These are phyloP conservation scores for Aspergillus proliferans DNA, from an alignment of 2,329 filamentous ascomycete genomes.

Conservation along the genomic window DNA sequence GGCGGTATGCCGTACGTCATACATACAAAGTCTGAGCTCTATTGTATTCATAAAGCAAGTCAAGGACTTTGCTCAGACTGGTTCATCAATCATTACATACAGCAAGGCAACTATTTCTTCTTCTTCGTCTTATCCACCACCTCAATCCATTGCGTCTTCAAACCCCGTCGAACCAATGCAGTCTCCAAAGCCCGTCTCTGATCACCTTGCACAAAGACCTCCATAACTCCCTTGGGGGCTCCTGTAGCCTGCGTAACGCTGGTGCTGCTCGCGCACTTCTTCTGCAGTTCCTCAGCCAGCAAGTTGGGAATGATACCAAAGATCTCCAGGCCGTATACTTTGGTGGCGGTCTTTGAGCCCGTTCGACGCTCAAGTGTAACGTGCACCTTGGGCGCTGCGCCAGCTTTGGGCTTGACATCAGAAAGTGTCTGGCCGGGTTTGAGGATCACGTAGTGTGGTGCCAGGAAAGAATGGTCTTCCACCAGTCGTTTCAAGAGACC, in stretches of 20 bases:
- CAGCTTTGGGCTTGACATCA: slow-evolving; percentile 55
- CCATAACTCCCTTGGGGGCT: slow-evolving; percentile 58
- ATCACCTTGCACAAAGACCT: slow-evolving; percentile 62
- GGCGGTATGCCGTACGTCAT: too few species aligned
- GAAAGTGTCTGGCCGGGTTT: slow-evolving; percentile 31
- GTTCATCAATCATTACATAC: too few species aligned
- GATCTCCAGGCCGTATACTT: slow-evolving; percentile 54
- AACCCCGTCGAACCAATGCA: slow-evolving; percentile 54
- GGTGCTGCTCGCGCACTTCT: slow-evolving; percentile 62
- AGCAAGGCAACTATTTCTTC: slow-evolving; percentile 43
- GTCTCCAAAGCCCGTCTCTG: slow-evolving; percentile 57
- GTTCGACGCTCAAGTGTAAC: slow-evolving; percentile 59
- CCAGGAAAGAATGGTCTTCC: slow-evolving; percentile 42
- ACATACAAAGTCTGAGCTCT: too few species aligned
- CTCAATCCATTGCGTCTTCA: slow-evolving; percentile 56
- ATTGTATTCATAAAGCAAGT: too few species aligned
- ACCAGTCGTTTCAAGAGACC: slow-evolving; percentile 55
- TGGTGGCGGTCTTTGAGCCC: slow-evolving; percentile 61
- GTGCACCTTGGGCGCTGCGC: slow-evolving; percentile 53
- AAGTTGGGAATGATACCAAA: slow-evolving; percentile 56
- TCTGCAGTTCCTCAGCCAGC: slow-evolving; percentile 60
- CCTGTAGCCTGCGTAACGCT: slow-evolving; percentile 58
- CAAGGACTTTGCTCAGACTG: too few species aligned
- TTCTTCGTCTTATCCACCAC: slow-evolving; percentile 63
- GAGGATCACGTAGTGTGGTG: slow-evolving; percentile 54